phyloP scores from a whole-genome alignment of 345 rosid genomes.

The Diplotaxis tenuifolia region DNA sequence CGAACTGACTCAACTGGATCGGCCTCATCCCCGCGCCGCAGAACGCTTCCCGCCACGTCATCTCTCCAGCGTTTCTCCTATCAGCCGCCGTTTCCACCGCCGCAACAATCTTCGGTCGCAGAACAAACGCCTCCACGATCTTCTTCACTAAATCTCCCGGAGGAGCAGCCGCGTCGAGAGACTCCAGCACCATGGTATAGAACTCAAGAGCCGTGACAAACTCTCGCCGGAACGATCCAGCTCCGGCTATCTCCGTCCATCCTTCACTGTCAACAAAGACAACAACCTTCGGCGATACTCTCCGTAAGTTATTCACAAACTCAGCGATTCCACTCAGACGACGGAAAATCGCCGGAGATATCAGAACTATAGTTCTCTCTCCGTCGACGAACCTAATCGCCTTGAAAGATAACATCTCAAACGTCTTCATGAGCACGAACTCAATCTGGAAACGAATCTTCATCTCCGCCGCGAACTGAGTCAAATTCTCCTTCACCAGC shows the following conservation, averaged over 20 bases:
- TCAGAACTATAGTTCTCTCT: conserved; percentile 56
- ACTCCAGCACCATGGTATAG: conserved; percentile 73
- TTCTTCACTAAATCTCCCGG: conserved; percentile 56
- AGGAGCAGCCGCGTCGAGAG: conserved; percentile 73
- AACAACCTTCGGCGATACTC: conserved; percentile 58
- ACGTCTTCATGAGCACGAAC: conserved; percentile 61
- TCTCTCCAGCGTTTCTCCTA: conserved; percentile 40
- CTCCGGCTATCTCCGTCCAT: conserved; percentile 48
- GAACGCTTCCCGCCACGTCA: conserved; percentile 74
- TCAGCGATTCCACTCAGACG: conserved; percentile 44
- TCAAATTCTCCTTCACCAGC: conserved; percentile 68
- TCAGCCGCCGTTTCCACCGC: conserved; percentile 55
- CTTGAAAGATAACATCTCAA: conserved; percentile 72
- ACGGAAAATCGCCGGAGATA: conserved; percentile 66
- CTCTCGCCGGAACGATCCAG: conserved; percentile 67
- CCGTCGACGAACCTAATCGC: conserved; percentile 68
- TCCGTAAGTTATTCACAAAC: conserved; percentile 57
- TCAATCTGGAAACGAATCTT: conserved; percentile 72
- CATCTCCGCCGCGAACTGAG: conserved; percentile 78
- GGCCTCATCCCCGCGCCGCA: conserved; percentile 77
- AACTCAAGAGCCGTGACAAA: conserved; percentile 68
- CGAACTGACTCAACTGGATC: conserved; percentile 75
- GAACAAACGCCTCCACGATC: conserved; percentile 53
- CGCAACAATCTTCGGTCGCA: conserved; percentile 58
- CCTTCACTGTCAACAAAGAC: conserved; percentile 71